Conservation (phyloP, 2,329 filamentous ascomycete species). For the Hypoxylon sp. region DNA sequence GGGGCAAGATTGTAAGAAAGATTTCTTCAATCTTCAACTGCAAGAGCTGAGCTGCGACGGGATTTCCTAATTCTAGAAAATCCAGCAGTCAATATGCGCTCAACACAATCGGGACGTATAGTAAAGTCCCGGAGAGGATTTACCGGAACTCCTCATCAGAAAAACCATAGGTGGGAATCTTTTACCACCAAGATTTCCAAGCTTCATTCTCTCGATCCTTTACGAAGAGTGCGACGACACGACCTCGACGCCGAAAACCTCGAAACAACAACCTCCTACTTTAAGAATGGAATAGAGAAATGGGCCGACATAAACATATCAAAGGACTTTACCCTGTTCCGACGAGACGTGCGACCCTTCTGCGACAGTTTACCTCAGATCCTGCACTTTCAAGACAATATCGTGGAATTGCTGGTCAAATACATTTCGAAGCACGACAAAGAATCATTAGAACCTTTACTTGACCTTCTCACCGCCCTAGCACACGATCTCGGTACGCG, state of each 20-base stretch:
- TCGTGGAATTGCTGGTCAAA: constrained; percentile 78
- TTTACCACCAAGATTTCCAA: constrained; percentile 91
- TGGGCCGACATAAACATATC: constrained; percentile 94
- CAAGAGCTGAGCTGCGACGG: constrained; percentile 7
- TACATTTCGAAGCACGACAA: constrained; percentile 82
- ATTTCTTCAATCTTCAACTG: constrained; percentile 20
- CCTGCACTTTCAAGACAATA: constrained; percentile 85
- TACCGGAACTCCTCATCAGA: constrained; percentile 75
- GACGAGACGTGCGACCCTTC: constrained; percentile 75
- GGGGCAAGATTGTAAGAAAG: constrained; percentile 31
- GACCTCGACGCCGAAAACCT: constrained; percentile 82
- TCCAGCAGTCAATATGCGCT: constrained; percentile 61
- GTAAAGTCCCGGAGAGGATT: constrained; percentile 75
- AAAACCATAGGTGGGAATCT: constrained; percentile 88
- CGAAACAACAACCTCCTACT: constrained; percentile 83
- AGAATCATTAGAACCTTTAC: constrained; percentile 82
- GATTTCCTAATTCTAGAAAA: constrained; percentile 8
- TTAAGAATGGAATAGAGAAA: constrained; percentile 81
- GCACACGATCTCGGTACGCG: constrained; percentile 89
- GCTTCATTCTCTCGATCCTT: constrained; percentile 87
- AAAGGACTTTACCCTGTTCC: constrained; percentile 79
- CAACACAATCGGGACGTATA: constrained; percentile 71
- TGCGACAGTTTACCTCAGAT: constrained; percentile 93
- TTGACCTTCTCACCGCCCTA: constrained; percentile 90
- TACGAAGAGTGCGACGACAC: constrained; percentile 87